A percentile compares a stretch with the other conserved stretches of the same genome.
Conservation (phyloP, 1,284 basidiomycete species). For the Termitomyces sp. region DNA sequence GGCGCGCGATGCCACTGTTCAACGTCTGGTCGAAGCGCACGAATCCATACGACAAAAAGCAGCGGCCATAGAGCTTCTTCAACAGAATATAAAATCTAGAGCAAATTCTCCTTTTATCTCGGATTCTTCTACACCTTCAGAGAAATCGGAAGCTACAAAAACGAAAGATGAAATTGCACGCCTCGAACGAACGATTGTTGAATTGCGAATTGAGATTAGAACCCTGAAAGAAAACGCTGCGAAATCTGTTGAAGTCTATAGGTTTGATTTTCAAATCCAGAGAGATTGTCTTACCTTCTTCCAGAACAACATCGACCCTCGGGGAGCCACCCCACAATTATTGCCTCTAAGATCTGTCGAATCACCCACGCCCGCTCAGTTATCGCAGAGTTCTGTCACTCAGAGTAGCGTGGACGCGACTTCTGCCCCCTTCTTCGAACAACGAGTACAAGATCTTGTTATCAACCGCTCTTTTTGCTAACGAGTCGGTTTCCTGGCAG, state of each 20-base stretch:
- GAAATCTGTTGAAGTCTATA: constrained; percentile 10
- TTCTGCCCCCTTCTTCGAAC: constrained; percentile 5
- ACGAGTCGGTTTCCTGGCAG: background rate
- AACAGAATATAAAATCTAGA: constrained; percentile 25
- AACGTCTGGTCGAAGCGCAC: constrained; percentile 58
- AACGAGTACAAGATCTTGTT: constrained; percentile 10
- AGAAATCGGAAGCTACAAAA: constrained; percentile 17
- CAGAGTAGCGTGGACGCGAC: background rate
- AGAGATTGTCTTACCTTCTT: background rate
- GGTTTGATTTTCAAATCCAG: constrained; percentile 4
- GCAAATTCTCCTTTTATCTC: constrained; percentile 9
- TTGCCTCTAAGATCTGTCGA: constrained; percentile 6
- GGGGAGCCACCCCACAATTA: background rate
- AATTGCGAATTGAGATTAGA: constrained; percentile 36
- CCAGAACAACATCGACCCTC: constrained; percentile 1
- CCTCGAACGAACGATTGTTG: constrained; percentile 36
- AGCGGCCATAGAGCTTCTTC: constrained; percentile 43
- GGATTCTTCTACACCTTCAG: constrained; percentile 14
- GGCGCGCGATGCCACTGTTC: constrained; percentile 61
- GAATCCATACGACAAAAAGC: constrained; percentile 57
- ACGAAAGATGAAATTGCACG: constrained; percentile 32
- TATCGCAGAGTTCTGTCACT: constrained; percentile 8
- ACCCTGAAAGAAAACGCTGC: constrained; percentile 18
- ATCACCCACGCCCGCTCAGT: constrained; percentile 10
- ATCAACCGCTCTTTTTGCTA: background rate